Base-by-base conservation (phyloP, 192 early-diverging fungal genomes). In the Coemansia sp. region DNA sequence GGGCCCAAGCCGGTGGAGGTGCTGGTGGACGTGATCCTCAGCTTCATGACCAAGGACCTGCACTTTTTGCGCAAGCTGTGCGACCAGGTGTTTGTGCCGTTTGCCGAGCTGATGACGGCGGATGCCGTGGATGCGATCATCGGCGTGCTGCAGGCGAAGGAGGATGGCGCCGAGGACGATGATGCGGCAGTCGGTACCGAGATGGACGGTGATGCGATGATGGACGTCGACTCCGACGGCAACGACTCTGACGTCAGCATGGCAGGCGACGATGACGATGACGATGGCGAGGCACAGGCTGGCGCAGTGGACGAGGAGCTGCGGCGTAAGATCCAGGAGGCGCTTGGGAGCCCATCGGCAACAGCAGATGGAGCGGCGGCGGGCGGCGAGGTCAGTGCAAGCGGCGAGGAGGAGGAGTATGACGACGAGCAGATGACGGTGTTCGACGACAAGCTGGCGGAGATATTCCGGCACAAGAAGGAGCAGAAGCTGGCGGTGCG, bases 401-500 rank as follows among this genome's bases (percentile, higher is more conserved):
- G 61, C 34, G 80, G 74, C 14, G 82, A 75, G 17, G 86, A 87
- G 29, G 86, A 87, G 41, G 86, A 81, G 22, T 76, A 88, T 55
- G 87, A 87, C 56, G 93, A 95, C 62, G 92, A 95, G 56, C 84
- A 91, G 66, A 95, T 95, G 93, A 86, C 82, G 62, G 86, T 82
- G 22, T 96, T 94, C 79, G 96, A 98, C 73, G 87, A 87, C 44
- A 96, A 98, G 72, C 78, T 98, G 47, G 88, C 89, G 9, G 96
- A 96, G 67, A 94, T 98, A 55, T 98, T 98, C 74, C 81, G 79
- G 37, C 86, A 94, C 59, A 85, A 87, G 71, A 92, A 93, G 83
- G 74, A 87, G 55, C 76, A 86, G 42, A 94, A 94, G 83, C 67
- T 62, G 8, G 89, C 87, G n/a, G 86, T 88, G 62, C 93, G 92